Evolutionary conservation across 2,329 filamentous ascomycete species (phyloP), one percentile per base, ranked within the genome.

Genomic region (Fusarium floridanum): DNA sequence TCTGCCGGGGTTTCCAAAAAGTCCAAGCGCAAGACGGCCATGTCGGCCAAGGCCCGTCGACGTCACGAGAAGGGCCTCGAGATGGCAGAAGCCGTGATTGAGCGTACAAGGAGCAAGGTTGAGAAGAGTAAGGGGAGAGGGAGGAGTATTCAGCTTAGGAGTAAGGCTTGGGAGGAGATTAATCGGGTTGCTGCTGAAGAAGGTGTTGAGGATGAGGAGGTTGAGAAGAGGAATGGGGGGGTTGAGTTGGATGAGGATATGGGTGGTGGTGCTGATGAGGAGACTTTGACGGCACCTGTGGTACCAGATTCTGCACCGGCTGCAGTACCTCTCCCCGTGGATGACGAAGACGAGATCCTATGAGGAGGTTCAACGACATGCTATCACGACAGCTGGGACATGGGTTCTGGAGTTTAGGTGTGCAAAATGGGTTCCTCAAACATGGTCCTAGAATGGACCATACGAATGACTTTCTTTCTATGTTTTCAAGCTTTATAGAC

Each of bases 1-100:
- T 84, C 86, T 2, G 88, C 91, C 20, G 94, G 94, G 34, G 87
- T 96, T 11, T 84, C 85, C 64, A 95, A 94, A 82, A 94, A 92
- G 83, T 79, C 85, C 70, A 93, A 91, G 81, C 84, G 85, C 77
- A 90, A 90, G 79, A 76, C 83, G n/a, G 83, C 86, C 9, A 76
- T 90, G 79, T 91, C 89, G 76, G 82, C 85, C 73, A 89, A 86
- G 80, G 89, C 89, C 5, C 85, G 87, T 24, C 85, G 84, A 75
- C 86, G 91, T 55, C 87, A 90, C 50, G 89, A 91, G 76, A 88
- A 86, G 78, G 88, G 84, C 60, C 83, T 89, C 71, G 90, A 91
- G 80, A 87, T 88, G 77, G 91, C 90, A 34, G 89, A 88, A 80
- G 89, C 89, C 39, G 81, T 92, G 64, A 82, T 88, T 80, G 91